phyloP scores from a whole-genome alignment of 768 basidiomycete genomes.

The Agaricus sinodeliciosus region DNA sequence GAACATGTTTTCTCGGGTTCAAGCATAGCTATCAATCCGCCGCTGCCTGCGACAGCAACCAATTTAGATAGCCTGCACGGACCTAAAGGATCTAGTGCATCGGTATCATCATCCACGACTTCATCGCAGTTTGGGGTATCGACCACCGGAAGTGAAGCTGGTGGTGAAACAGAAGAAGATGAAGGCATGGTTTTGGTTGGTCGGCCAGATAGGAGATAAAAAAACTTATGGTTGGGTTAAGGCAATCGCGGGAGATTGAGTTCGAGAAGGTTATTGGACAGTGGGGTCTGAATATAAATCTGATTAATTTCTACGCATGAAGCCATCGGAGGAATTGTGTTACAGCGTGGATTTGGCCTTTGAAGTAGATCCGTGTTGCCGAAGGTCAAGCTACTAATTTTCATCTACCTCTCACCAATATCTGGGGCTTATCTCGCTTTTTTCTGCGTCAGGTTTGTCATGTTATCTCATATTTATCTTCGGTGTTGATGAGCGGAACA shows the following conservation, averaged over 20 bases:
- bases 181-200: conserved; percentile 79
- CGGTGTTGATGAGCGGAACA: too few species aligned
- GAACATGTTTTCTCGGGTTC: conserved; percentile 1
- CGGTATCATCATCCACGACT: conserved; percentile 25
- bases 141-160: conserved; percentile 52
- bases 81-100: conserved; percentile 22
- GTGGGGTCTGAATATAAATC: conserved; percentile 1
- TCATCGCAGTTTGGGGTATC: conserved; percentile 19
- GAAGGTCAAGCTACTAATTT: too few species aligned
- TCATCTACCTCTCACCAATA: too few species aligned
- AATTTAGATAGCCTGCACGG: conserved; percentile 1
- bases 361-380: background rate
- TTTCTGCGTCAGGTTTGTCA: too few species aligned
- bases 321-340: background rate
- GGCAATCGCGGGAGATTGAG: background rate
- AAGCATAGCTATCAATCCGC: conserved; percentile 1
- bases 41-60: conserved; percentile 1
- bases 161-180: conserved; percentile 75
- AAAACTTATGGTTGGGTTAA: background rate
- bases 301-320: conserved; percentile 5
- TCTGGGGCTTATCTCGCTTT: too few species aligned
- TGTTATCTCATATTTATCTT: too few species aligned
- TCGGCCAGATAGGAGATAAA: conserved; percentile 32
- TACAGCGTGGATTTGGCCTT: background rate
- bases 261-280: background rate